phyloP scores from a whole-genome alignment of 2,329 filamentous ascomycete species.

The Paraphoma sp. region DNA sequence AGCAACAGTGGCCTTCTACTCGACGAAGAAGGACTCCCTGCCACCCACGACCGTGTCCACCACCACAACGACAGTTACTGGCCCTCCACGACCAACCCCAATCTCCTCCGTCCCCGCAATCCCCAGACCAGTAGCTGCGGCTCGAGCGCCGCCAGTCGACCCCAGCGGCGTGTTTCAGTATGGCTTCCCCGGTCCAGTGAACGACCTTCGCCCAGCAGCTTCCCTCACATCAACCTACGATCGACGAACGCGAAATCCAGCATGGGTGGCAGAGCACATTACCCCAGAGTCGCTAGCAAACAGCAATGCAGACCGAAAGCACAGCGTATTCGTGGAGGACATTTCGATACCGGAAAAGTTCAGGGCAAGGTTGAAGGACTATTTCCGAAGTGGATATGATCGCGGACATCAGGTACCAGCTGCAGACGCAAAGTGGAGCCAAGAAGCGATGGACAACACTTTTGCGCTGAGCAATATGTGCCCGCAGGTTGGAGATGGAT shows the following conservation, averaged over 20 bases:
- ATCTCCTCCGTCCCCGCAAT: slow-evolving; percentile 26
- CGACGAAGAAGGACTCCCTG: slow-evolving; percentile 38
- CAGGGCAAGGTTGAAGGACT: slow-evolving; percentile 89
- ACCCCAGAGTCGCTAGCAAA: slow-evolving; percentile 80
- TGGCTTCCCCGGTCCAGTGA: slow-evolving; percentile 87
- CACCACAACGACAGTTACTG: slow-evolving; percentile 43
- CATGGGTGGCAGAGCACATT: slow-evolving; percentile 94
- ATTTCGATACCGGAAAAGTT: slow-evolving; percentile 80
- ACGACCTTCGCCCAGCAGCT: slow-evolving; percentile 78
- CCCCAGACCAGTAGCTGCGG: slow-evolving; percentile 29
- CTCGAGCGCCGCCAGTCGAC: slow-evolving; percentile 50
- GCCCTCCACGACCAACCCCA: slow-evolving; percentile 31
- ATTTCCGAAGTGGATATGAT: slow-evolving; percentile 93
- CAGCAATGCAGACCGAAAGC: slow-evolving; percentile 80
- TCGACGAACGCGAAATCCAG: slow-evolving; percentile 86
- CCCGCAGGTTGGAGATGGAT: slow-evolving; percentile 95
- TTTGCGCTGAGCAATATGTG: slow-evolving; percentile 97
- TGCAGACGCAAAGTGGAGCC: slow-evolving; percentile 94
- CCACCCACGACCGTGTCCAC: slow-evolving; percentile 34
- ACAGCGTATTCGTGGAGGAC: slow-evolving; percentile 86
- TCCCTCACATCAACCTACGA: slow-evolving; percentile 89
- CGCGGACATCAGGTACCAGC: slow-evolving; percentile 96
- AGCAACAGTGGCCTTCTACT: slow-evolving; percentile 56
- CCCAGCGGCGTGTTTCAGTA: slow-evolving; percentile 61
- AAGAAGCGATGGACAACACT: slow-evolving; percentile 92